phyloP scores from a whole-genome alignment of 176 grass and related monocot genomes.

The Cenchrus americanus region DNA sequence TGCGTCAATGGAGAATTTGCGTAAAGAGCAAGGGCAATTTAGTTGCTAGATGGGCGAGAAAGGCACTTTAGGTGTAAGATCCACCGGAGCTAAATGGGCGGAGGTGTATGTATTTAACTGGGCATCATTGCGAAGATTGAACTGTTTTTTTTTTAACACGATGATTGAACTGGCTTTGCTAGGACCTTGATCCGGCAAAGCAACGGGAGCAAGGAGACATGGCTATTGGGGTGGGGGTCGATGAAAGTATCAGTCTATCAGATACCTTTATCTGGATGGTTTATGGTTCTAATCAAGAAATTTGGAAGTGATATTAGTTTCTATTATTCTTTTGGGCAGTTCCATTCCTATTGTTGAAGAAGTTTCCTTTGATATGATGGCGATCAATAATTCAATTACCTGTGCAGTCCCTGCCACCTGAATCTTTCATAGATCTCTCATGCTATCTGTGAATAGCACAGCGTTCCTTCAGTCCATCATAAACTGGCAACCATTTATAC shows the following conservation, averaged over 20 bases:
- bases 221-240: neutral
- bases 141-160: too few relatives aligned
- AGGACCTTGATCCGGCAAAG: neutral
- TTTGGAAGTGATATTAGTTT: neutral
- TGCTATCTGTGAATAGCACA: too few relatives aligned
- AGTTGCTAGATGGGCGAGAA: neutral
- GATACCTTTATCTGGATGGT: neutral
- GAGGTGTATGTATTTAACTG: neutral
- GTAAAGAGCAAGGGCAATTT: neutral
- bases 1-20: neutral
- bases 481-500: neutral
- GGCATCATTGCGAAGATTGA: neutral
- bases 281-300: neutral
- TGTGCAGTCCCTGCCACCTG: neutral
- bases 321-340: neutral
- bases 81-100: neutral
- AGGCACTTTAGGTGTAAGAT: constrained; percentile 11
- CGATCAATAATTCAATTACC: neutral
- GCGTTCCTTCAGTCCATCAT: neutral
- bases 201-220: neutral
- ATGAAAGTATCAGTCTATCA: neutral
- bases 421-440: neutral
- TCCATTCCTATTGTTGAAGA: neutral
- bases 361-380: neutral
- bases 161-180: too few relatives aligned